A percentile compares a stretch with the other conserved stretches of the same genome.
These are phyloP conservation scores for Rhynchosporium graminicola DNA, from an alignment of 2,329 filamentous ascomycete species.

Conservation along the genomic window DNA sequence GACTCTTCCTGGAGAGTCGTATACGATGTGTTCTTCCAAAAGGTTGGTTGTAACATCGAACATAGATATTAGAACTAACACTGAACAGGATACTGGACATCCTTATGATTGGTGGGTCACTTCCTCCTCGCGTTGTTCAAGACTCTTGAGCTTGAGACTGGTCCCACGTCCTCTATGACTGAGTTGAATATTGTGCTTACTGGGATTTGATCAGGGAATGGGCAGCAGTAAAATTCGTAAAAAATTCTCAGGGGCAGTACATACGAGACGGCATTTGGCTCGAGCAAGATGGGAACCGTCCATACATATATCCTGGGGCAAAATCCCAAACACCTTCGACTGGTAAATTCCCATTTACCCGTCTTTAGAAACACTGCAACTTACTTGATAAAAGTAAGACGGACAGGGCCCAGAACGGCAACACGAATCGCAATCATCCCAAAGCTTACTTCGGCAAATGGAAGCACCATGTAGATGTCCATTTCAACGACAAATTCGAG, in stretches of 20 bases:
- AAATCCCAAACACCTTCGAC: constrained; percentile 24
- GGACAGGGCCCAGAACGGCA: constrained; percentile 25
- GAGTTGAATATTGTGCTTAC: no score
- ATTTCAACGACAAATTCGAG: constrained; percentile 25
- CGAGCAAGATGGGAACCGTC: constrained; percentile 29
- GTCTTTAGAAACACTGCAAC: neutral
- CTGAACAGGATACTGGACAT: constrained; percentile 29
- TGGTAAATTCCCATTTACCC: constrained; percentile 15
- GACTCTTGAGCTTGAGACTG: no score
- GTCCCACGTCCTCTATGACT: no score
- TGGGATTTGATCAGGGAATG: constrained; percentile 18
- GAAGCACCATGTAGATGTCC: constrained; percentile 26
- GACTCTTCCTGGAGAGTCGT: constrained; percentile 28
- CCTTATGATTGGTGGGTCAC: constrained; percentile 23
- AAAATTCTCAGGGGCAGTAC: constrained; percentile 23
- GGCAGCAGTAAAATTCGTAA: constrained; percentile 27
- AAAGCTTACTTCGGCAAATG: constrained; percentile 29
- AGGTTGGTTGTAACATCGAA: constrained; percentile 15
- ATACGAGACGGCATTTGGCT: constrained; percentile 28
- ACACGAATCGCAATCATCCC: constrained; percentile 25
- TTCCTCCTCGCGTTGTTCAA: no score
- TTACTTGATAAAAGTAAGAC: constrained; percentile 15
- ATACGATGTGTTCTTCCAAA: constrained; percentile 31
- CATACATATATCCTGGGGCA: constrained; percentile 22
- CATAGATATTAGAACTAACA: neutral